A percentile compares a stretch with the other conserved stretches of the same genome.
These are phyloP conservation scores for Paecilomyces sp. DNA, from an alignment of 2,329 filamentous ascomycete genomes.

Conservation along the genomic window DNA sequence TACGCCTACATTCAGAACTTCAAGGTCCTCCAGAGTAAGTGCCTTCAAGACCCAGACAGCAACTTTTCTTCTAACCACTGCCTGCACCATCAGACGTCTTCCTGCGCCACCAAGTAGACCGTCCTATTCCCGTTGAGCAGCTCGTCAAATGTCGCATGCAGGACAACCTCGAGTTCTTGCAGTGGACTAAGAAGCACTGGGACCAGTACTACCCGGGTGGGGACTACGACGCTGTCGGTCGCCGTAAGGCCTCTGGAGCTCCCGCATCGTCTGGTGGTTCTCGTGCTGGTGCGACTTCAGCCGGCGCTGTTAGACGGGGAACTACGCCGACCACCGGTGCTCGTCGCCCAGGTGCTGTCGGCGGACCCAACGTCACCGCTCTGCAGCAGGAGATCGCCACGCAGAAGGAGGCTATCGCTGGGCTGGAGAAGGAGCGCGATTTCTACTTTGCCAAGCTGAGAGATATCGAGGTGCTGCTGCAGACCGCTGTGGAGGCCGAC, in stretches of 20 bases:
- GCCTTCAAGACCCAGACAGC: background rate
- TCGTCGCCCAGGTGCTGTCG: slow-evolving; percentile 36
- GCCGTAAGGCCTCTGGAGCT: slow-evolving; percentile 70
- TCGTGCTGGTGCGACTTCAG: slow-evolving; percentile 42
- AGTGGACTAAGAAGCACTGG: slow-evolving; percentile 96
- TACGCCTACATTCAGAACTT: slow-evolving; percentile 98
- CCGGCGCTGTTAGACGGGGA: slow-evolving; percentile 46
- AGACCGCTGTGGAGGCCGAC: slow-evolving; percentile 86
- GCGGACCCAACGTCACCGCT: slow-evolving; percentile 58
- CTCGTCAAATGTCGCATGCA: slow-evolving; percentile 99
- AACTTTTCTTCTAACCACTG: slow-evolving; percentile 1
- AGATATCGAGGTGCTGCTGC: slow-evolving; percentile 91
- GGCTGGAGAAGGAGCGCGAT: slow-evolving; percentile 90
- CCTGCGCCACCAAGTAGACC: slow-evolving; percentile 78
- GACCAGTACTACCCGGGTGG: slow-evolving; percentile 96
- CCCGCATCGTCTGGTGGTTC: slow-evolving; percentile 44
- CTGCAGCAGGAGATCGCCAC: slow-evolving; percentile 79
- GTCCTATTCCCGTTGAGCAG: slow-evolving; percentile 77
- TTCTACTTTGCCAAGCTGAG: slow-evolving; percentile 99
- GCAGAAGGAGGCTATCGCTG: slow-evolving; percentile 90
- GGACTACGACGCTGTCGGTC: slow-evolving; percentile 84
- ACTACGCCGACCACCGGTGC: slow-evolving; percentile 55
- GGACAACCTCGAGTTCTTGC: slow-evolving; percentile 97
- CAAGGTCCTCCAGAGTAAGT: slow-evolving; percentile 89
- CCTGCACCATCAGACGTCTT: slow-evolving; percentile 58